Evolutionary conservation across 2,329 filamentous ascomycete species (phyloP).

Genomic region (Fusarium palustre): DNA sequence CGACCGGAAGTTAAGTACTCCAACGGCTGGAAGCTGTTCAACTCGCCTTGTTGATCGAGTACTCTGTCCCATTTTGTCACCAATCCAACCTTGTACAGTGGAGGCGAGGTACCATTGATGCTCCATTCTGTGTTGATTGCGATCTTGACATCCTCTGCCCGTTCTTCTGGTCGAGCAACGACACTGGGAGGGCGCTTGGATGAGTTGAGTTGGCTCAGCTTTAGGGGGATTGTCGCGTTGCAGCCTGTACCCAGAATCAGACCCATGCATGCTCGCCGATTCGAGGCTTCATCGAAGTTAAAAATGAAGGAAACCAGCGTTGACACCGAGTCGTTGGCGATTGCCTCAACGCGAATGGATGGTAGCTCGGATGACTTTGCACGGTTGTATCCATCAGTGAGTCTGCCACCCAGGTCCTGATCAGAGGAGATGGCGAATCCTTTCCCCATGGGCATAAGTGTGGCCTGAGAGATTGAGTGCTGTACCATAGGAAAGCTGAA

Average conservation of each 20-base stretch:
- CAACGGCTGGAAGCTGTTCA: conserved; percentile 81
- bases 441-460: conserved; percentile 76
- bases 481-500: conserved; percentile 79
- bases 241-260: conserved; percentile 85
- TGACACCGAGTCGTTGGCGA: conserved; percentile 84
- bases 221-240: conserved; percentile 83
- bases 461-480: conserved; percentile 70
- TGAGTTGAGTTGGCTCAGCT: conserved; percentile 69
- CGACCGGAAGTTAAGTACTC: conserved; percentile 87
- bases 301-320: conserved; percentile 83
- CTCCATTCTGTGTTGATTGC: conserved; percentile 89
- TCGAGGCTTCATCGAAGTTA: conserved; percentile 69
- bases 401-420: conserved; percentile 69
- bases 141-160: conserved; percentile 68
- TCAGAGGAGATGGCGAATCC: conserved; percentile 73
- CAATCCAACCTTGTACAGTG: conserved; percentile 71
- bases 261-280: conserved; percentile 79
- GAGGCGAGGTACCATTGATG: conserved; percentile 78
- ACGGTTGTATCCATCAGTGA: conserved; percentile 69
- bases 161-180: conserved; percentile 60
- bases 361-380: conserved; percentile 66
- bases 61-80: conserved; percentile 77
- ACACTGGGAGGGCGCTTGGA: conserved; percentile 68
- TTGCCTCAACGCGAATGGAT: conserved; percentile 76
- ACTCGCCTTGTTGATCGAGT: conserved; percentile 74